Conservation (phyloP, 139 green algal genomes). For the Chlorella sp. region DNA sequence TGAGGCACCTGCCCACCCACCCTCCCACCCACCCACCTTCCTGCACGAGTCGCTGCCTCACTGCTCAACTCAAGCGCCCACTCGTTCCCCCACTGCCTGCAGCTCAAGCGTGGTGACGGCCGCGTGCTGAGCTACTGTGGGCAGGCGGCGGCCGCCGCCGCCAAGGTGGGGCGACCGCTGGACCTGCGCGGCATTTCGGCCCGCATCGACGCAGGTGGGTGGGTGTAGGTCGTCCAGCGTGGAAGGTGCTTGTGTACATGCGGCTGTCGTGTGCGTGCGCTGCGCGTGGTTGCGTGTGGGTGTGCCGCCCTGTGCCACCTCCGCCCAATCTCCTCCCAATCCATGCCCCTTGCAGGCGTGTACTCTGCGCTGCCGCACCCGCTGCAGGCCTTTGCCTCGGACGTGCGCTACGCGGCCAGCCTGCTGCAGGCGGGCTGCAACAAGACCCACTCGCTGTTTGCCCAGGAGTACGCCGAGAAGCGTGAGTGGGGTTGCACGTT, state of each 20-base stretch:
- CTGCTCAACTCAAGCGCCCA: no score
- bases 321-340: no score
- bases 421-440: slow-evolving; percentile 51
- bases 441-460: slow-evolving; percentile 41
- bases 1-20: no score
- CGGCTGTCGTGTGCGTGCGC: no score
- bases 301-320: no score
- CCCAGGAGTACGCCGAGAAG: slow-evolving; percentile 24
- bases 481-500: neutral
- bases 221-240: neutral
- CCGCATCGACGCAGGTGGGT: slow-evolving; percentile 22
- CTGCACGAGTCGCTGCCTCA: no score
- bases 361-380: slow-evolving; percentile 39
- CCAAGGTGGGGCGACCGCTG: slow-evolving; percentile 34
- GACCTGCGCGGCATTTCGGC: slow-evolving; percentile 38
- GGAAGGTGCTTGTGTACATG: neutral
- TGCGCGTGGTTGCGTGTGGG: neutral
- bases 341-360: slow-evolving; percentile 41
- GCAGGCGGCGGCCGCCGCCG: slow-evolving; percentile 34
- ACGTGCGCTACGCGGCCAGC: slow-evolving; percentile 51
- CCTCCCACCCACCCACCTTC: no score
- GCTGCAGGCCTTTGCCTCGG: slow-evolving; percentile 56
- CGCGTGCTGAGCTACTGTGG: slow-evolving; percentile 47
- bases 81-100: no score
- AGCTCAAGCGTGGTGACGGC: slow-evolving; percentile 16